Base-by-base conservation (phyloP, 805 yeast species). In the Vanderwaltozyma tropicalis region DNA sequence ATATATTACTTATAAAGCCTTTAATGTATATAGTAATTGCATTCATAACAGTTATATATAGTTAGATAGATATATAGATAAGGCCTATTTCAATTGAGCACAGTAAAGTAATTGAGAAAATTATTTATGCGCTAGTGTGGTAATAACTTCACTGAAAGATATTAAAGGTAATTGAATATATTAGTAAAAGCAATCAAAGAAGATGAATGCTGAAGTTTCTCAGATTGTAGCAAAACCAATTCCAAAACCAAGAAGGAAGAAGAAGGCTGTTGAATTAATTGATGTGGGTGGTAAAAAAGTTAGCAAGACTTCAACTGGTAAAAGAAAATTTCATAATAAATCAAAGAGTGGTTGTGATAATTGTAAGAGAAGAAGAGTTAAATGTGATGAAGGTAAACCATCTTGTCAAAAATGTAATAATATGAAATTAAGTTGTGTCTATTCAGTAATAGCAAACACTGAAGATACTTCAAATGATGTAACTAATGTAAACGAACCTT, bases 311-410 rank as follows among this genome's bases (percentile, higher is more conserved):
- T 63, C 81, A 0, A 73, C 78, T 0, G 85, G 82, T 5, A 88
- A 86, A 61, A 70, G 96, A 32, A 81, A 84, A 52, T 89, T 80
- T 52, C 97, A 89, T 56, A 82, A 78, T 42, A 89, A 89, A 60
- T 82, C 94, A 26, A 73, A 94, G 40, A 74, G 76, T 40, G 97
- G 97, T 0, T 88, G 97, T 62, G 72, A 78, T 28, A 83, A 94
- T 2, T 88, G 97, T 62, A 88, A 88, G 54, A 72, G 75, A 45
- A 72, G 97, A 49, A 67, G 96, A 36, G 96, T 89, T 29, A 88
- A 88, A 56, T 88, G 97, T 66, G 96, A 88, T 56, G 96, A 89
- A 58, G 64, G 66, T 1, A 80, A 77, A 42, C 96, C 96, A 1
- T 55, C 66, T 7, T 88, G 97, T 58, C 64, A 65, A 17, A 86